Base-by-base conservation (phyloP, 139 green algal species). In the Raphidocelis subcapitata region DNA sequence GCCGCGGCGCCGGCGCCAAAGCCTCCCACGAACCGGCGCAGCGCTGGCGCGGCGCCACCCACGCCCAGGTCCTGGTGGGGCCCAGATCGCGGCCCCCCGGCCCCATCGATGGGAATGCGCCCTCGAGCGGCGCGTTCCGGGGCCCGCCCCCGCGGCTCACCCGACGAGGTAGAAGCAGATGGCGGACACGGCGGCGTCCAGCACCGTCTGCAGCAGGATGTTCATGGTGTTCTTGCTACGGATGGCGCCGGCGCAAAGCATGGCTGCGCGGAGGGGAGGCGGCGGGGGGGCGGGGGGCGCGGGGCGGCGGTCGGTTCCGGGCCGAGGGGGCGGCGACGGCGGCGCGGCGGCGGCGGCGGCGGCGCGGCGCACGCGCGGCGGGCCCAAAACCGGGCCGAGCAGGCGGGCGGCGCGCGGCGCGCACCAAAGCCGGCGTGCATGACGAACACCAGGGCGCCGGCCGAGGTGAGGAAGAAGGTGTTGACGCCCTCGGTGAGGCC, bases 351-450 rank as follows among this genome's bases (percentile, higher is more conserved):
- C n/a, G n/a, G n/a, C n/a, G n/a, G n/a, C n/a, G n/a, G n/a, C n/a
- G n/a, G n/a, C n/a, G n/a, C n/a, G n/a, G 23, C 21, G 55, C 55
- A 62, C 36, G 57, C 15, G n/a, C 23, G 57, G 21, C 8, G 18
- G 16, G 10, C 55, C 51, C 59, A 65, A 29, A 32, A 65, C 24
- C 18, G 26, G 21, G 55, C 55, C 12, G 23, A 8, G 23, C 55
- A 62, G 23, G 16, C 28, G 8, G 55, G 12, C 23, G 62, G 62
- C 33, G 31, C 62, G 47, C 28, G 18, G n/a, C 29, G n/a, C n/a
- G 2, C 94, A n/a, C 90, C 91, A 66, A 96, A 95, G n/a, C 91
- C 91, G 21, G 85, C 84, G 74, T 97, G 92, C 90, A 96, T 96
- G 65, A 91, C 67, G 74, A 94, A 92, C 16, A 93, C 87, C 2